A percentile compares a stretch with the other conserved stretches of the same genome.
phyloP scores from a whole-genome alignment of 2,329 filamentous ascomycete genomes.

The Epichloe amarillans region DNA sequence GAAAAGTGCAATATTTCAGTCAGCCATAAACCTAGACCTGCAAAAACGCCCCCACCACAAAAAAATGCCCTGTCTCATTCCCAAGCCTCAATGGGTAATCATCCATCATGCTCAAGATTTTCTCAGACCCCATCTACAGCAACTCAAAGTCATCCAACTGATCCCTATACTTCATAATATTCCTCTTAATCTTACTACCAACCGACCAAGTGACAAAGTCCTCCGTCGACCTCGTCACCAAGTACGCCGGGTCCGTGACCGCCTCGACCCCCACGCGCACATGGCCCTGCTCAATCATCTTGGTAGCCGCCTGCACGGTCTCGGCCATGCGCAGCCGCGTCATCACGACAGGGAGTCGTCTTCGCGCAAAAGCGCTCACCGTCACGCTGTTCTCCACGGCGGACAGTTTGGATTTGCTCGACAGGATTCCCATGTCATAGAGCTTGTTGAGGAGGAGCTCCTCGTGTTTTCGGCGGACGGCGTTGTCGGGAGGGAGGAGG shows the following conservation, averaged over 20 bases:
- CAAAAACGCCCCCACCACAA: neutral
- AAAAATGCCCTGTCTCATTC: neutral
- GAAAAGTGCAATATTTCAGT: neutral
- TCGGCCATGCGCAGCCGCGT: slow-evolving; percentile 83
- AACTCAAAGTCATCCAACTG: slow-evolving; percentile 94
- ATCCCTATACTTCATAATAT: slow-evolving; percentile 88
- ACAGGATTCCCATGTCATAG: slow-evolving; percentile 79
- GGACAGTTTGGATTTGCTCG: slow-evolving; percentile 61
- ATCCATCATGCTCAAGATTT: neutral
- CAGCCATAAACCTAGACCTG: neutral
- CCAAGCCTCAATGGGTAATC: neutral
- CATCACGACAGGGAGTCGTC: slow-evolving; percentile 82
- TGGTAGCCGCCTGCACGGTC: slow-evolving; percentile 70
- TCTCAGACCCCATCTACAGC: slow-evolving; percentile 35
- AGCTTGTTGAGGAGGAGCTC: slow-evolving; percentile 81
- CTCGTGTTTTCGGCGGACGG: slow-evolving; percentile 72
- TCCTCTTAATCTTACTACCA: slow-evolving; percentile 92
- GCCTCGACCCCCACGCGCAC: slow-evolving; percentile 85
- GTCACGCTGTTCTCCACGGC: slow-evolving; percentile 81
- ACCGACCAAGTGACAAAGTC: slow-evolving; percentile 96
- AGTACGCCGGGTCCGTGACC: slow-evolving; percentile 76
- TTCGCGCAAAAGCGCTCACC: slow-evolving; percentile 74
- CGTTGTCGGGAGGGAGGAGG: slow-evolving; percentile 65
- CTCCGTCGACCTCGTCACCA: slow-evolving; percentile 82
- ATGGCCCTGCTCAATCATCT: slow-evolving; percentile 88